Conservation (phyloP, 1,284 basidiomycete species). For the Moniliella sp. region DNA sequence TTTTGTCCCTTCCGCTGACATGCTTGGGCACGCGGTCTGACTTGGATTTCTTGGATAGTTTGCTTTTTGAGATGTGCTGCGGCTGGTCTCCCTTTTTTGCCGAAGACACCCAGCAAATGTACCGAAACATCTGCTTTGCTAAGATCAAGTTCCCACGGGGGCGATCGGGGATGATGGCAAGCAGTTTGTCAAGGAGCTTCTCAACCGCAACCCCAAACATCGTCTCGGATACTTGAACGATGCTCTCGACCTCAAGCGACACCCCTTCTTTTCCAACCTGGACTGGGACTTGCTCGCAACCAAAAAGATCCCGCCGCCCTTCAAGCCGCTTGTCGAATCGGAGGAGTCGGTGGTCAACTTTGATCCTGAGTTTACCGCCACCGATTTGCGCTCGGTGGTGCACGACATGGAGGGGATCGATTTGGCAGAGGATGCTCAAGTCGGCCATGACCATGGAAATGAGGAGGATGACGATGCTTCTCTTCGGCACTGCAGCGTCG, state of each 20-base stretch:
- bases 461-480: no score
- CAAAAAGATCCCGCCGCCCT: constrained; percentile 85
- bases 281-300: constrained; percentile 42
- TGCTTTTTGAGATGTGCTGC: constrained; percentile 63
- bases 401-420: no score
- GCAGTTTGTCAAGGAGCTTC: constrained; percentile 91
- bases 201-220: constrained; percentile 92
- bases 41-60: constrained; percentile 45
- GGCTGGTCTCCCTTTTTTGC: constrained; percentile 99
- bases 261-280: constrained; percentile 77
- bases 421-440: no score
- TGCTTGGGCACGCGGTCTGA: background rate
- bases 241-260: constrained; percentile 80
- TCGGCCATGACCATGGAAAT: no score
- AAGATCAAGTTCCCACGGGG: constrained; percentile 92
- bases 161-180: constrained; percentile 95
- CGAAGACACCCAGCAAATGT: constrained; percentile 98
- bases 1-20: constrained; percentile 35
- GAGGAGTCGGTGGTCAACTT: constrained; percentile 96
- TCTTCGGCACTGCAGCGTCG: no score
- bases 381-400: constrained; percentile 42
- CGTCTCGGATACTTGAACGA: constrained; percentile 76
- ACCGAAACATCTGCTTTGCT: constrained; percentile 86
- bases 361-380: constrained; percentile 85
- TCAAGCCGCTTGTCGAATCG: constrained; percentile 90